Percentiles rank a stretch among this genome's conserved stretches.
phyloP scores from a whole-genome alignment of 192 early-diverging fungal species.

The Thamnidium elegans region DNA sequence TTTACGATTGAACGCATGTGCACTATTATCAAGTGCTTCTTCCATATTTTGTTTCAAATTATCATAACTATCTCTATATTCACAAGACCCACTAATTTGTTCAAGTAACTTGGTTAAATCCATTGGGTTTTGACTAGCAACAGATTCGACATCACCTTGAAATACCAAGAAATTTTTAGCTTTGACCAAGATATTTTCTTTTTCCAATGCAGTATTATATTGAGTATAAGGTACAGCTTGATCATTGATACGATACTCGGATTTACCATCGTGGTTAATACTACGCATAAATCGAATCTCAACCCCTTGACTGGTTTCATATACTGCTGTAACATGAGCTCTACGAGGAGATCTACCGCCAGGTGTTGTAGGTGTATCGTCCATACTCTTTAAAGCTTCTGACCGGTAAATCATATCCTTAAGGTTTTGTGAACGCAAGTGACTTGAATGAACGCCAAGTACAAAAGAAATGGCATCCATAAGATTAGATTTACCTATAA shows the following conservation, averaged over 20 bases:
- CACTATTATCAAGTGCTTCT: constrained; percentile 80
- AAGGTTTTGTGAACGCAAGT: constrained; percentile 86
- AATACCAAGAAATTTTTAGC: constrained; percentile 98
- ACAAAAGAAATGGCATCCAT: constrained; percentile 99
- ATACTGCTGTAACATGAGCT: constrained; percentile 83
- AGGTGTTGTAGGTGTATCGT: constrained; percentile 23
- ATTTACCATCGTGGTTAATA: constrained; percentile 62
- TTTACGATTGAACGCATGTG: constrained; percentile 89
- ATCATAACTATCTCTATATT: constrained; percentile 87
- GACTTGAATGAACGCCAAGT: constrained; percentile 88
- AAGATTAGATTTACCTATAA: constrained; percentile 90
- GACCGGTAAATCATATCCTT: constrained; percentile 90
- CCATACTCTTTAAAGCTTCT: constrained; percentile 48
- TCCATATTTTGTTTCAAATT: constrained; percentile 80
- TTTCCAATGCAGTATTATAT: constrained; percentile 79
- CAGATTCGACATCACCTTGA: constrained; percentile 96
- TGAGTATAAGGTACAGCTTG: constrained; percentile 63
- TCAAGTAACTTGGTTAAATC: constrained; percentile 93
- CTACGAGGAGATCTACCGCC: constrained; percentile 39
- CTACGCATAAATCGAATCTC: constrained; percentile 72
- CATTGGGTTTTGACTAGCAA: constrained; percentile 93
- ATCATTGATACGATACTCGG: constrained; percentile 88
- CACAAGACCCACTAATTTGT: constrained; percentile 93
- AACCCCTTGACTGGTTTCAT: constrained; percentile 61
- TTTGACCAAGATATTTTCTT: constrained; percentile 91